A percentile compares a stretch with the other conserved stretches of the same genome.
These are phyloP conservation scores for Phragmites australis DNA, from an alignment of 176 grass and related monocot species.

Conservation along the genomic window DNA sequence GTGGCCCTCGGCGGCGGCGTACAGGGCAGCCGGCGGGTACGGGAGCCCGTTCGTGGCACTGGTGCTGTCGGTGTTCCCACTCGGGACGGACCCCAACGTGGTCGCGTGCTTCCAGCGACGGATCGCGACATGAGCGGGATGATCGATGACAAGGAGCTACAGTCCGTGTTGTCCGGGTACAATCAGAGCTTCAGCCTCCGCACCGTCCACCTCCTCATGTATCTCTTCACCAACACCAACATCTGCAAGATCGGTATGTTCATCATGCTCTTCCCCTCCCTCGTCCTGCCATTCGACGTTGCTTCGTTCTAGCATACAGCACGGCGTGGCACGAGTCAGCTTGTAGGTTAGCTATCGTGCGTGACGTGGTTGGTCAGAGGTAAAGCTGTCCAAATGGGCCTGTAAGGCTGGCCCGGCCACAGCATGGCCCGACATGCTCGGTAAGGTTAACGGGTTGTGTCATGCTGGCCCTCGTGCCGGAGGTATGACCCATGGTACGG, in stretches of 20 bases:
- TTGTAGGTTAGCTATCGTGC: too few species aligned
- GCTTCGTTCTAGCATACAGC: not conserved
- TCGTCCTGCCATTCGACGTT: not conserved
- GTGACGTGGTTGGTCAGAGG: too few species aligned
- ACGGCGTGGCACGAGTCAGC: too few species aligned
- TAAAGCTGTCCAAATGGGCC: too few species aligned
- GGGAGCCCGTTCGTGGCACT: conserved; percentile 67
- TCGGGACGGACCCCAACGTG: conserved; percentile 87
- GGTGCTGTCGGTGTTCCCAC: conserved; percentile 69
- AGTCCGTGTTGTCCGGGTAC: conserved; percentile 76
- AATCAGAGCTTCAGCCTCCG: conserved; percentile 89
- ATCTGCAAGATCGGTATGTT: conserved; percentile 76
- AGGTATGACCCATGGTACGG: too few species aligned
- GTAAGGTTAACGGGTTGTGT: too few species aligned
- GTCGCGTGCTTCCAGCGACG: conserved; percentile 92
- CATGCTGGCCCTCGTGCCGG: too few species aligned
- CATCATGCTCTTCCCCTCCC: not conserved
- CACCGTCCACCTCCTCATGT: conserved; percentile 96
- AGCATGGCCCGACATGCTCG: too few species aligned
- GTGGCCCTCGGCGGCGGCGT: not conserved
- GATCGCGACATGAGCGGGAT: conserved; percentile 84
- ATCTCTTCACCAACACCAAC: conserved; percentile 89
- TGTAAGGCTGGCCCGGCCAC: too few species aligned
- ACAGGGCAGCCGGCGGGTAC: conserved; percentile 27
- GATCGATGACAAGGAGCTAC: conserved; percentile 97